These are phyloP conservation scores for Pharus latifolius DNA, from an alignment of 176 grass and related monocot genomes.

Conservation along the genomic window DNA sequence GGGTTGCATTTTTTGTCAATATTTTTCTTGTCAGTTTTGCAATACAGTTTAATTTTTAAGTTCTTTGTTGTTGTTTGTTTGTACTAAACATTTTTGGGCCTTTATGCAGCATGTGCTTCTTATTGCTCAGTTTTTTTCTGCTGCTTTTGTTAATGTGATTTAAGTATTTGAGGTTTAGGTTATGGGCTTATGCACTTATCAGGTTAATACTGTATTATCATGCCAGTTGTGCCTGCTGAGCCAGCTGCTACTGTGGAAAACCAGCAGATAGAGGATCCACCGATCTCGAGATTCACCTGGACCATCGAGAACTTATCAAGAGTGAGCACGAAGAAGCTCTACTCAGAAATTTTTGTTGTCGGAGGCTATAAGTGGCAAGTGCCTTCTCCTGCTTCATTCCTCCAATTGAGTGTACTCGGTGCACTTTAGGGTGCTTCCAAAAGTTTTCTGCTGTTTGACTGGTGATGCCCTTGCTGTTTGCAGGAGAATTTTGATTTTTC, in stretches of 20 bases:
- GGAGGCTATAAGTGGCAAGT: constrained; percentile 86
- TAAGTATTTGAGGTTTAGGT: background rate
- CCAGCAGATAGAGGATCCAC: constrained; percentile 73
- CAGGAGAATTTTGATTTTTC: constrained; percentile 96
- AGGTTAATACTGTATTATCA: background rate
- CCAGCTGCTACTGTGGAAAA: constrained; percentile 61
- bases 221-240: constrained; percentile 54
- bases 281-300: constrained; percentile 91
- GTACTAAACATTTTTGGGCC: background rate
- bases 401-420: background rate
- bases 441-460: background rate
- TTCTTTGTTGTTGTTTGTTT: constrained; percentile 8
- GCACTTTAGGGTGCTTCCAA: background rate
- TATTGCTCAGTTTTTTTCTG: background rate
- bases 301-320: constrained; percentile 86
- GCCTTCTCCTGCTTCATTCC: background rate
- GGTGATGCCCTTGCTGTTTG: background rate
- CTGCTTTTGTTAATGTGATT: constrained; percentile 8
- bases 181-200: too few relatives aligned
- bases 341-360: constrained; percentile 82
- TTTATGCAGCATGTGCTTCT: background rate
- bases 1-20: background rate
- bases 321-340: constrained; percentile 78
- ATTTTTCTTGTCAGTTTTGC: background rate
- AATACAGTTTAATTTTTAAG: constrained; percentile 4